Conservation (phyloP, 495 filamentous ascomycete genomes). For the Podospora didyma region DNA sequence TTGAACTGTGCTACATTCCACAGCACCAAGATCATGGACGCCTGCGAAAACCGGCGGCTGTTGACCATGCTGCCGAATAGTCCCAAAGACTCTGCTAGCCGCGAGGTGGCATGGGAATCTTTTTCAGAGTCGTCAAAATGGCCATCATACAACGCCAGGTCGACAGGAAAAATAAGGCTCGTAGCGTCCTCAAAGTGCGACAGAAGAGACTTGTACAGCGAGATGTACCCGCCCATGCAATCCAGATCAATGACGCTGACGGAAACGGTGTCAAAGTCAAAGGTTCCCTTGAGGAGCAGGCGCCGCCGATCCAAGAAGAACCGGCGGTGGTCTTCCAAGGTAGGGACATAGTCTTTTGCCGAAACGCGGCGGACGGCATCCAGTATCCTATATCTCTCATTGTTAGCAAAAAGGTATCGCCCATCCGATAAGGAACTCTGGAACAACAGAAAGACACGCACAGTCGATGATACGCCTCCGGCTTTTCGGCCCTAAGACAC, state of each 20-base stretch:
- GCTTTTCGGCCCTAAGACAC: background rate
- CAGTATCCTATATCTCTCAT: conserved; percentile 3
- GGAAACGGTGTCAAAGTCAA: conserved; percentile 6
- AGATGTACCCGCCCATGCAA: background rate
- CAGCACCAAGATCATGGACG: conserved; percentile 1
- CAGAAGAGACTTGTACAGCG: background rate
- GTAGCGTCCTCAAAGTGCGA: background rate
- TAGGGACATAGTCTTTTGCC: conserved; percentile 3
- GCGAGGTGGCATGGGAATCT: background rate
- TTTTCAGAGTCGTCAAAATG: background rate
- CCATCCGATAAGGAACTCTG: background rate
- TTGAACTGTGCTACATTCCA: conserved; percentile 1
- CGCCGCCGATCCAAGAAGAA: background rate
- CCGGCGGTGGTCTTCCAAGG: conserved; percentile 9
- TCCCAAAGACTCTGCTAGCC: background rate
- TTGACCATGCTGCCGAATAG: background rate
- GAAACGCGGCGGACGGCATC: conserved; percentile 6
- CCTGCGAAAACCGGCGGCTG: background rate
- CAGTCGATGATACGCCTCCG: background rate
- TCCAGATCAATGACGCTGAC: conserved; percentile 4
- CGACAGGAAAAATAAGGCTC: background rate
- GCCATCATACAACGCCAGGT: conserved; percentile 6
- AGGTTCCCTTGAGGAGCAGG: background rate
- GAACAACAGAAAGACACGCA: background rate
- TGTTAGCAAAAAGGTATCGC: background rate